Percentiles rank a stretch among this genome's conserved stretches.
phyloP scores from a whole-genome alignment of 2,329 filamentous ascomycete species.

The Hymenoscyphus salicellus region DNA sequence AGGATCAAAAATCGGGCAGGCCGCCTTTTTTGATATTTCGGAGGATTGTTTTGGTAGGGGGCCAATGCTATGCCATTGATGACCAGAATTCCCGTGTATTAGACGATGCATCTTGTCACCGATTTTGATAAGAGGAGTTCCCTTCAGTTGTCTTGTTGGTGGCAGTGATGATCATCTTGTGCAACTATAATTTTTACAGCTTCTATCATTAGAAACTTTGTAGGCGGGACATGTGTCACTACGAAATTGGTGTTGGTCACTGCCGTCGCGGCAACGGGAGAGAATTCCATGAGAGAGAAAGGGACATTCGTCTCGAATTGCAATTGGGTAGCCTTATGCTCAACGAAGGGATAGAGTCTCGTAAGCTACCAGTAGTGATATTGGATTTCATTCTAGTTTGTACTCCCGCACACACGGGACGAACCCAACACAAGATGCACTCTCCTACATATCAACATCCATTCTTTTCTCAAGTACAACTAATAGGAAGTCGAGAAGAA shows the following conservation, averaged over 20 bases:
- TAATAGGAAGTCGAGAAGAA: not conserved
- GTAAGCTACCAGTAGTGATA: not conserved
- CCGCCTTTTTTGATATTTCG: not conserved
- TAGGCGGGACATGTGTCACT: not conserved
- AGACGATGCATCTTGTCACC: not conserved
- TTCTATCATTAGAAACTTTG: not conserved
- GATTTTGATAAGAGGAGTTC: not conserved
- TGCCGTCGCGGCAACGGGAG: not conserved
- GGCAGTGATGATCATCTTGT: not conserved
- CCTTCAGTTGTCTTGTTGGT: not conserved
- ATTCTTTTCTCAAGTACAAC: not conserved
- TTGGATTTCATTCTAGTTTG: not conserved
- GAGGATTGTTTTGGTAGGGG: not conserved
- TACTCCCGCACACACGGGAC: conserved; percentile 1
- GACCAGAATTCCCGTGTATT: not conserved
- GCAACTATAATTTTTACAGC: not conserved
- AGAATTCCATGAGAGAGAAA: not conserved
- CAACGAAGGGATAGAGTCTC: not conserved
- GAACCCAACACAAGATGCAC: not conserved
- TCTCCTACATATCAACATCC: not conserved
- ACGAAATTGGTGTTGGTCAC: not conserved
- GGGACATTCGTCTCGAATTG: not conserved
- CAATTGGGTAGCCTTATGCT: conserved; percentile 2
- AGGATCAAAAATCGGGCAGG: not conserved
- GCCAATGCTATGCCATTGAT: not conserved